Base-by-base conservation (phyloP, 2,329 filamentous ascomycete species). In the Nemania sp. region DNA sequence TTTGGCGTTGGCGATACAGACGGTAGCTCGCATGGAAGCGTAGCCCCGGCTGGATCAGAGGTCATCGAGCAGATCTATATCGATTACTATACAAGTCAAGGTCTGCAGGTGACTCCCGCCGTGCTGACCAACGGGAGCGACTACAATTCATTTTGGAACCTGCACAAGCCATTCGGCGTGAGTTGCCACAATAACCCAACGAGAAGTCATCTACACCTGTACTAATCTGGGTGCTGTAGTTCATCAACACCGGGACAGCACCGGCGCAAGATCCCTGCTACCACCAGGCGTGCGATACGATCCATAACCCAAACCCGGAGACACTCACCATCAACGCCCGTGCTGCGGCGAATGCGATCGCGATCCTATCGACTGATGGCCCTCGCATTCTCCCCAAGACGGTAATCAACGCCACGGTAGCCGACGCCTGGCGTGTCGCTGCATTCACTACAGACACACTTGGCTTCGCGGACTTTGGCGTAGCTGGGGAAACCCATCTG, bases 221-320 rank as follows among this genome's bases (percentile, higher is more conserved):
- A 43, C 49, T 59, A 18, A 59, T 9, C 10, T 4, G 6, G 13
- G n/a, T 5, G 12, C 17, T 21, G 3, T 18, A 60, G 57, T 60
- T 60, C 46, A 60, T 60, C 20, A 60, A 60, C 46, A 60, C 57
- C 17, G 57, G 57, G 12, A 60, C 57, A 7, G 57, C 57, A 2
- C 57, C 57, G 7, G 57, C 57, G 1, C 57, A 60, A 13, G 57
- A 60, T 20, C 57, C 57, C 3, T 60, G 57, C 20, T 60, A 60
- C 17, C 57, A 60, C 13, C 57, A 60, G 10, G 57, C 57, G 11
- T 60, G 57, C 39, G 57, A 60, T 25, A 60, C 57, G 1, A 60
- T 60, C 32, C 37, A 51, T 21, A 60, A 60, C 34, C 57, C 57
- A 0, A 51, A 51, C 42, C 34, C 45, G 11, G 51, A 60, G 18